phyloP scores from a whole-genome alignment of 305 asterid genomes.

The Fraxinus nigra region DNA sequence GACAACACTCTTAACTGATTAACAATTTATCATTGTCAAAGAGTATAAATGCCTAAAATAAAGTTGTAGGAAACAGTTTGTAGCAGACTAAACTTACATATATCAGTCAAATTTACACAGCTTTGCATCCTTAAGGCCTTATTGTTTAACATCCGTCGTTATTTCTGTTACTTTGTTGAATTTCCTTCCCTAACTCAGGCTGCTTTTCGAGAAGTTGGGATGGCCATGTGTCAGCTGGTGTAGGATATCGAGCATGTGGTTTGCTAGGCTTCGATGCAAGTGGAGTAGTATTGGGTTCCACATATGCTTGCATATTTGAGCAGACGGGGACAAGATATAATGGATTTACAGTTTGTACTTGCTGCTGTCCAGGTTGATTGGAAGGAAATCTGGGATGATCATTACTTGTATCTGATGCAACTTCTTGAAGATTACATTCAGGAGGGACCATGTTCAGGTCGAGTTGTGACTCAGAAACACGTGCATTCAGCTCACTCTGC shows the following conservation, averaged over 20 bases:
- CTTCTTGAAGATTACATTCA: slow-evolving; percentile 20
- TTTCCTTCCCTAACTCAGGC: slow-evolving; percentile 22
- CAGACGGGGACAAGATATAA: slow-evolving; percentile 34
- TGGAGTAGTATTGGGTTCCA: slow-evolving; percentile 22
- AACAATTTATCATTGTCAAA: not conserved
- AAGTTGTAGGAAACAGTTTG: not conserved
- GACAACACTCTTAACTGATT: not conserved
- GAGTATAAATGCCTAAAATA: not conserved
- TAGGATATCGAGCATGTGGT: slow-evolving; percentile 62
- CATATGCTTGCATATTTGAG: slow-evolving; percentile 28
- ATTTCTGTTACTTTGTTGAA: slow-evolving; percentile 15
- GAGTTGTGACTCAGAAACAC: slow-evolving; percentile 32
- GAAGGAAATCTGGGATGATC: slow-evolving; percentile 21
- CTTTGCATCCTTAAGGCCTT: not conserved
- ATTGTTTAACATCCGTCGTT: not conserved
- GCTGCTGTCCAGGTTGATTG: slow-evolving; percentile 26
- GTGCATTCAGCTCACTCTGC: slow-evolving; percentile 34
- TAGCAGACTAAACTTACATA: not conserved
- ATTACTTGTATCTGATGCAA: slow-evolving; percentile 4
- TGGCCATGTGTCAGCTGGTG: slow-evolving; percentile 55
- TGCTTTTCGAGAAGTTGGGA: slow-evolving; percentile 46
- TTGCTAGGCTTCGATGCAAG: slow-evolving; percentile 31
- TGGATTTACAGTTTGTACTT: slow-evolving; percentile 35
- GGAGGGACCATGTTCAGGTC: slow-evolving; percentile 51
- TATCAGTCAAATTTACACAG: not conserved